These are phyloP conservation scores for Cicer cuneatum DNA, from an alignment of 306 rosid genomes.

Conservation along the genomic window DNA sequence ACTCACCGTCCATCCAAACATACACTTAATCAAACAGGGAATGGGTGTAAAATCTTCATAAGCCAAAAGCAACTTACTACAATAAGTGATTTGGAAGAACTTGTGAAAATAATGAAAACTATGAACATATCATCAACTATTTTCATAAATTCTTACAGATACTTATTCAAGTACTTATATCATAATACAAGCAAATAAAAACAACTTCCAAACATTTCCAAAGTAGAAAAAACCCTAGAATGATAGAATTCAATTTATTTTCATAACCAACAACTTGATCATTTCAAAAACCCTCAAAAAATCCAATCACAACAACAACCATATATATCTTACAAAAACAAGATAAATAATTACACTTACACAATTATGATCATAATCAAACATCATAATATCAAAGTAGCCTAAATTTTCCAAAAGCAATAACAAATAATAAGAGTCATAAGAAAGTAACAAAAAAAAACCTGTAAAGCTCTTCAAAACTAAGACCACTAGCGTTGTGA, in stretches of 20 bases:
- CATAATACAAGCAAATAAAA: too few species aligned
- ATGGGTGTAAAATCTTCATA: too few species aligned
- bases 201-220: too few species aligned
- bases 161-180: too few species aligned
- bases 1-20: too few species aligned
- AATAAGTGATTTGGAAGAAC: not conserved
- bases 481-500: slow-evolving; percentile 76
- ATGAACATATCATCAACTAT: too few species aligned
- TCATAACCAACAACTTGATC: slow-evolving; percentile 11
- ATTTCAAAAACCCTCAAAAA: slow-evolving; percentile 21
- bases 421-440: not conserved
- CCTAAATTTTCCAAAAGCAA: not conserved
- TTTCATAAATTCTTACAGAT: too few species aligned
- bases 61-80: too few species aligned
- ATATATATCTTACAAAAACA: slow-evolving; percentile 31
- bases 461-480: slow-evolving; percentile 91
- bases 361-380: slow-evolving; percentile 5
- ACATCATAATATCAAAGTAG: slow-evolving; percentile 9
- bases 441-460: slow-evolving; percentile 31
- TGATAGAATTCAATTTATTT: not conserved
- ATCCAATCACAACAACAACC: slow-evolving; percentile 18
- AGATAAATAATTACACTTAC: slow-evolving; percentile 21
- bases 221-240: not conserved
- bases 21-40: too few species aligned
- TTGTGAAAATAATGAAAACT: too few species aligned